Conservation (phyloP, 1,139 yeast species). For the Hyphopichia pseudoburtonii region DNA sequence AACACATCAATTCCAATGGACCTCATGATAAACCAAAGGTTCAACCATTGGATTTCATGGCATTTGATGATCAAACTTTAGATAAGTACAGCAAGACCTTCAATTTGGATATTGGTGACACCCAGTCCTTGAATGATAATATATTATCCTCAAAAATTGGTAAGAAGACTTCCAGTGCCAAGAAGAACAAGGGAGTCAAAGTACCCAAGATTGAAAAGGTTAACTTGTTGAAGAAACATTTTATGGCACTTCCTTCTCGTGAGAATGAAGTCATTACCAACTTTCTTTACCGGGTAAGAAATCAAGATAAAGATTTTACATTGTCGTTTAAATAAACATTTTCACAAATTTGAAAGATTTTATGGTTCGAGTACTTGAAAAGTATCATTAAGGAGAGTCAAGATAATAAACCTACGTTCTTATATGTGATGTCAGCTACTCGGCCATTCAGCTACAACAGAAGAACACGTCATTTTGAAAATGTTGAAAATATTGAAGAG, state of each 20-base stretch:
- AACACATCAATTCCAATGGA: constrained; percentile 64
- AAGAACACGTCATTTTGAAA: no score
- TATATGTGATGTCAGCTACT: no score
- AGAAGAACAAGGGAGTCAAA: constrained; percentile 35
- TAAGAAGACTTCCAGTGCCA: constrained; percentile 54
- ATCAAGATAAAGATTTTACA: constrained; percentile 55
- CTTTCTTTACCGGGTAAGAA: constrained; percentile 71
- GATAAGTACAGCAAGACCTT: constrained; percentile 59
- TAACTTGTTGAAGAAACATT: constrained; percentile 59
- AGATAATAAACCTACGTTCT: no score
- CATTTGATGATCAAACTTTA: constrained; percentile 52
- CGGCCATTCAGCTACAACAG: no score
- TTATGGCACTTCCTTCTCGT: constrained; percentile 56
- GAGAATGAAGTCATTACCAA: constrained; percentile 80
- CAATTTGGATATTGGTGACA: constrained; percentile 48
- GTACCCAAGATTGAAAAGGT: constrained; percentile 58
- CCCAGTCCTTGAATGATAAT: constrained; percentile 58
- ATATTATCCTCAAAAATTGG: constrained; percentile 65
- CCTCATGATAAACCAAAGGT: constrained; percentile 51
- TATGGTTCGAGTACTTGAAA: no score
- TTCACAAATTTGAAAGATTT: no score
- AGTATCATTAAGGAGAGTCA: no score
- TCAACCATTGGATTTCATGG: constrained; percentile 61
- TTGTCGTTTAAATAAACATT: constrained; percentile 35
- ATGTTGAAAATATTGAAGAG: no score